Evolutionary conservation across 2,329 filamentous ascomycete genomes (phyloP).

Genomic region (Penicillium expansum): DNA sequence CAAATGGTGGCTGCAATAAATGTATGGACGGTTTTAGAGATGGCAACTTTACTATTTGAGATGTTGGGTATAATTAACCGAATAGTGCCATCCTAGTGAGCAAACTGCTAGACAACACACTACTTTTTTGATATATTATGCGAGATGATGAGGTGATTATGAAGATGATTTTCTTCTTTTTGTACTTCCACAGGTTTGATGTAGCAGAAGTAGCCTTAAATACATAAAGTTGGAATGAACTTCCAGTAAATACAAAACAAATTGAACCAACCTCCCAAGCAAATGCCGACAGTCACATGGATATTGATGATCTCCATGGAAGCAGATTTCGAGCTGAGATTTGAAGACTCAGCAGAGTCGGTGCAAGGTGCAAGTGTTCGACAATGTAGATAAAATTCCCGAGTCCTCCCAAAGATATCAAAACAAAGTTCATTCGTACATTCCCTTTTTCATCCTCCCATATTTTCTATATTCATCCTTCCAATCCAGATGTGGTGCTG

Average conservation of each 20-base stretch:
- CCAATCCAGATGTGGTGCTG: not conserved
- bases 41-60: not conserved
- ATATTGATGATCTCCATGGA: not conserved
- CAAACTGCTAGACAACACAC: not conserved
- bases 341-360: not conserved
- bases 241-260: not conserved
- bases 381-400: not conserved
- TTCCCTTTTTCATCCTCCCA: not conserved
- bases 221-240: not conserved
- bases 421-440: not conserved
- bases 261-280: not conserved
- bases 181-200: not conserved
- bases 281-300: not conserved
- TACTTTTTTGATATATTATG: not conserved
- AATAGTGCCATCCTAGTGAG: not conserved
- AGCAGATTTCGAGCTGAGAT: not conserved
- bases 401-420: not conserved
- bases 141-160: not conserved
- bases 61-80: not conserved
- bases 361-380: not conserved
- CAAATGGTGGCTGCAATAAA: no score
- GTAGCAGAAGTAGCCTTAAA: not conserved
- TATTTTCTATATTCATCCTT: not conserved
- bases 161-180: not conserved
- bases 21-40: not conserved